phyloP scores from a whole-genome alignment of 345 rosid genomes.

The Ceriops zippeliana region DNA sequence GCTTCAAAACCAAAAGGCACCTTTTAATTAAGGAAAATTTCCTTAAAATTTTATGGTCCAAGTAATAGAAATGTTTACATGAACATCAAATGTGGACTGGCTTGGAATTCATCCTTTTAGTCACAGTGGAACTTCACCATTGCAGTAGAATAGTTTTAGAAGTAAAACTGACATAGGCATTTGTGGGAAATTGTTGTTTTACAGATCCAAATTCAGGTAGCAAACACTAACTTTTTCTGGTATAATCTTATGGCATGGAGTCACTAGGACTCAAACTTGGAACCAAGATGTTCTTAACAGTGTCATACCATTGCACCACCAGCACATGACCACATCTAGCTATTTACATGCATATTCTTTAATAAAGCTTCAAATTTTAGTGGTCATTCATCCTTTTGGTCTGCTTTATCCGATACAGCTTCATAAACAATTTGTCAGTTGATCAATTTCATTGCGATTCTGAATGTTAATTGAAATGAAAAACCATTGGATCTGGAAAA shows the following conservation, averaged over 20 bases:
- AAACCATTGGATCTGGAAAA: conserved; percentile 13
- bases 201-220: too few relatives aligned
- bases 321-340: too few relatives aligned
- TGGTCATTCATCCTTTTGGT: background rate
- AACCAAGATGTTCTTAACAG: too few relatives aligned
- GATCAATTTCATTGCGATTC: background rate
- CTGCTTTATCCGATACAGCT: background rate
- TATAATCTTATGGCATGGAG: too few relatives aligned
- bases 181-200: too few relatives aligned
- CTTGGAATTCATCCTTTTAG: background rate
- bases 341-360: too few relatives aligned
- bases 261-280: too few relatives aligned
- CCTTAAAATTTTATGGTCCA: background rate
- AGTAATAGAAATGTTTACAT: background rate
- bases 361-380: background rate
- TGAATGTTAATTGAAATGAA: background rate
- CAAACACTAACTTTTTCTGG: too few relatives aligned
- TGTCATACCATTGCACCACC: too few relatives aligned
- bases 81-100: background rate
- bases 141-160: too few relatives aligned
- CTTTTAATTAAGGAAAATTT: background rate
- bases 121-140: too few relatives aligned
- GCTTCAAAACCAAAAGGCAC: background rate
- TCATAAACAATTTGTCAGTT: background rate
- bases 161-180: too few relatives aligned